Percentiles rank a stretch among this genome's conserved stretches.
Evolutionary conservation across 2,329 filamentous ascomycete genomes (phyloP).

Genomic region (Tolypocladium paradoxum): DNA sequence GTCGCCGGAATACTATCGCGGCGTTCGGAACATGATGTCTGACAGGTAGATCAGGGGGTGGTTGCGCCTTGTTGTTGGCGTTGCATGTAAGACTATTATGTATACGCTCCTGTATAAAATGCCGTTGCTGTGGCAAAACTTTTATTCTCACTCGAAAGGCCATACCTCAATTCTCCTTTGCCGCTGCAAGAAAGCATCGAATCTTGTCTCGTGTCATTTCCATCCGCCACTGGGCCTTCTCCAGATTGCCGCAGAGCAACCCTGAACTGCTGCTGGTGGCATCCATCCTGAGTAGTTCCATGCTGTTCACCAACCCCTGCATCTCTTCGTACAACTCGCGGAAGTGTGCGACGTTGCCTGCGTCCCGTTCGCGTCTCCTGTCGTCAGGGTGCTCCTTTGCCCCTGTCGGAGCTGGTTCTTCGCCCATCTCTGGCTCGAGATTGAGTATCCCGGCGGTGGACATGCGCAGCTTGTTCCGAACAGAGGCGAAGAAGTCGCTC

Average conservation of each 20-base stretch:
- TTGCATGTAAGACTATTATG: slow-evolving; percentile 6
- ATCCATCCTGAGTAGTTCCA: neutral
- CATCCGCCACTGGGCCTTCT: neutral
- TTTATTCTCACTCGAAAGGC: neutral
- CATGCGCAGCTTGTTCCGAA: neutral
- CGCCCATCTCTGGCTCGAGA: no score
- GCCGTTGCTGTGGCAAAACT: neutral
- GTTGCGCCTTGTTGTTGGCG: neutral
- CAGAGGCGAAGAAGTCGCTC: neutral
- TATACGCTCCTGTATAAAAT: neutral
- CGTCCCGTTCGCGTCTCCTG: no score
- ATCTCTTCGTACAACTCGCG: neutral
- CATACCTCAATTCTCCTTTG: neutral
- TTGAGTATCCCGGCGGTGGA: neutral
- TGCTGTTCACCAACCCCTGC: neutral
- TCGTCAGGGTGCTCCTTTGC: no score
- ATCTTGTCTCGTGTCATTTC: neutral
- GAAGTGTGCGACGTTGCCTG: no score
- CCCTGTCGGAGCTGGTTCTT: no score
- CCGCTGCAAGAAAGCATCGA: neutral
- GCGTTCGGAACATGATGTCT: slow-evolving; percentile 73
- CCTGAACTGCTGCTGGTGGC: neutral
- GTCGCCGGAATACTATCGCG: slow-evolving; percentile 56
- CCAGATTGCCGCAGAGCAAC: neutral
- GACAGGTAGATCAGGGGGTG: slow-evolving; percentile 46